Conservation (phyloP, 257 asterid genomes). For the Plantago major region DNA sequence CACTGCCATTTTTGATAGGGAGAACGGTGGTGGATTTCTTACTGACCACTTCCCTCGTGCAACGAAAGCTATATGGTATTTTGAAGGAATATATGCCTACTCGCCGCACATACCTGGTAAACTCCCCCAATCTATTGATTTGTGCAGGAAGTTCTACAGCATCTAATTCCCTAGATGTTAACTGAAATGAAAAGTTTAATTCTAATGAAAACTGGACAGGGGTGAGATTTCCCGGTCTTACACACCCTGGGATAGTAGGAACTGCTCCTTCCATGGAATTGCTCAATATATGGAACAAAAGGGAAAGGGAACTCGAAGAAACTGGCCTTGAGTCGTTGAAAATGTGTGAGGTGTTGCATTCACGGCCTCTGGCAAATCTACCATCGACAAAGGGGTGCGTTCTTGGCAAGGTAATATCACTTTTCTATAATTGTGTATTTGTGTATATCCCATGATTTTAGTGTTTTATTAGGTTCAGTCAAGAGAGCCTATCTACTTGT, state of each 20-base stretch:
- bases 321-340: slow-evolving; percentile 58
- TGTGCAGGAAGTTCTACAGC: background rate
- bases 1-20: slow-evolving; percentile 90
- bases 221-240: slow-evolving; percentile 85
- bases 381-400: slow-evolving; percentile 78
- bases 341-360: slow-evolving; percentile 82
- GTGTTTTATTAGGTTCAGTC: too few relatives aligned
- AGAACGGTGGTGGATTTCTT: slow-evolving; percentile 91
- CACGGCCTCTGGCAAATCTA: slow-evolving; percentile 77
- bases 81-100: slow-evolving; percentile 91
- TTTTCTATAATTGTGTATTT: too few relatives aligned
- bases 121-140: background rate
- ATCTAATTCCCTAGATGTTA: background rate
- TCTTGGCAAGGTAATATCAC: slow-evolving; percentile 80
- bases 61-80: slow-evolving; percentile 89
- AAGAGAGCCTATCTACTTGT: too few relatives aligned
- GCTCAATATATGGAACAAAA: slow-evolving; percentile 76
- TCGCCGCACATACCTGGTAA: slow-evolving; percentile 96
- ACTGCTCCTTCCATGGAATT: slow-evolving; percentile 89
- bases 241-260: slow-evolving; percentile 92
- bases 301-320: slow-evolving; percentile 71
- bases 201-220: slow-evolving; percentile 33
- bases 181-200: background rate
- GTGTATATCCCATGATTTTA: too few relatives aligned
- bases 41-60: slow-evolving; percentile 91